Conservation (phyloP, 2,329 filamentous ascomycete genomes). For the Phoma sp. region DNA sequence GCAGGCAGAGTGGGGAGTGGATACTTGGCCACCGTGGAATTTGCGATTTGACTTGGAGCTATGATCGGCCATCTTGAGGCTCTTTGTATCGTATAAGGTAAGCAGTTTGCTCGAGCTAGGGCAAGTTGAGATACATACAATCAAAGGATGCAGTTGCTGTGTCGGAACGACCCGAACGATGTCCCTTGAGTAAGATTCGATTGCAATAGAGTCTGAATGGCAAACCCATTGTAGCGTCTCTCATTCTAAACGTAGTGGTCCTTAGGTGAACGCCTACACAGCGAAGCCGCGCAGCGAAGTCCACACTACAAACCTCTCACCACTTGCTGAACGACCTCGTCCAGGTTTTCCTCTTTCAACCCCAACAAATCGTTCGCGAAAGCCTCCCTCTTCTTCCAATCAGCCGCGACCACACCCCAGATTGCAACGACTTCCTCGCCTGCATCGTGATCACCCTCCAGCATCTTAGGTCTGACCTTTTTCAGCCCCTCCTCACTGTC, state of each 20-base stretch:
- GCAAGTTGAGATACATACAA: not conserved
- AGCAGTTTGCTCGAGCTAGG: not conserved
- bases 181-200: too few relatives aligned
- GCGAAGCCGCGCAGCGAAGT: too few relatives aligned
- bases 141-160: not conserved
- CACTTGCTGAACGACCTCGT: constrained; percentile 37
- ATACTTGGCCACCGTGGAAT: constrained; percentile 5
- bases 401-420: constrained; percentile 43
- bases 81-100: not conserved
- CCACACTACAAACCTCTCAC: constrained; percentile 22
- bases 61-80: not conserved
- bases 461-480: constrained; percentile 38
- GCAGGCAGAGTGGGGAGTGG: not conserved
- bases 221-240: not conserved
- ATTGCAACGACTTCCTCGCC: constrained; percentile 43
- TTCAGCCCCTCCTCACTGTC: constrained; percentile 43
- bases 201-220: too few relatives aligned
- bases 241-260: not conserved
- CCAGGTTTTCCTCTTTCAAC: constrained; percentile 40
- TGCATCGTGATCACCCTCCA: constrained; percentile 40
- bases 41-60: constrained; percentile 1
- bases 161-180: not conserved
- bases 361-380: constrained; percentile 44
- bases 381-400: constrained; percentile 39
- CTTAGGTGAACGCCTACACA: too few relatives aligned